Base-by-base conservation (phyloP, 2,329 filamentous ascomycete species). In the Cercospora berteroae region DNA sequence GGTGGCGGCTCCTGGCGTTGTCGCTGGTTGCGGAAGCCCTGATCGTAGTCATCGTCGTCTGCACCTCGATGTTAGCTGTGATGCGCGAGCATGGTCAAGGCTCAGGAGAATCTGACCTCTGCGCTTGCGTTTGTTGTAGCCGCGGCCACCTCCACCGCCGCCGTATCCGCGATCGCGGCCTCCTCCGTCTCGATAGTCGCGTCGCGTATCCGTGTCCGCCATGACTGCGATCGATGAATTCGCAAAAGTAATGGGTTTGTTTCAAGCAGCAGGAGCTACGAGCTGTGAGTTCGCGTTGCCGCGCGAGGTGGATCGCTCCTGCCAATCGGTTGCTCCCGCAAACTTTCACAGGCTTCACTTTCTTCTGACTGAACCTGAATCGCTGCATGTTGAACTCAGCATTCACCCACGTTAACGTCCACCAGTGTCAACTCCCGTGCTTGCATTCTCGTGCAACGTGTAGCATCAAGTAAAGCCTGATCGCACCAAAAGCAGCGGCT, bases 21-120 rank as follows among this genome's bases (percentile, higher is more conserved):
- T 70, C 91, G 88, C 78, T 90, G 90, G 27, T 88, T 86, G 73
- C 91, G 88, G 75, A 89, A 86, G 73, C 91, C 87, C 74, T 89
- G 87, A 76, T 94, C 90, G 74, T 88, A 86, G 66, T 93, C 89
- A 74, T 96, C 91, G 72, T 95, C 91, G 72, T 95, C 91, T 87
- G 70, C 62, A 23, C 29, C 63, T 62, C 31, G n/a, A 33, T 55
- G 39, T 66, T n/a, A 64, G 60, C 58, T 39, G 33, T 31, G 50
- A 20, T 36, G 10, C 33, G 29, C 31, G 10, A 52, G 29, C 39
- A 10, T 48, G 58, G 48, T 70, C 57, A 60, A 12, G 52, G 31
- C 67, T 69, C 67, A 71, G 70, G 69, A 71, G 69, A 58, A 52
- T 68, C 59, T 50, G 78, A 94, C 93, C 93, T 91, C 91, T 86